phyloP scores from a whole-genome alignment of 306 rosid genomes.

The Phaseolus lunatus region DNA sequence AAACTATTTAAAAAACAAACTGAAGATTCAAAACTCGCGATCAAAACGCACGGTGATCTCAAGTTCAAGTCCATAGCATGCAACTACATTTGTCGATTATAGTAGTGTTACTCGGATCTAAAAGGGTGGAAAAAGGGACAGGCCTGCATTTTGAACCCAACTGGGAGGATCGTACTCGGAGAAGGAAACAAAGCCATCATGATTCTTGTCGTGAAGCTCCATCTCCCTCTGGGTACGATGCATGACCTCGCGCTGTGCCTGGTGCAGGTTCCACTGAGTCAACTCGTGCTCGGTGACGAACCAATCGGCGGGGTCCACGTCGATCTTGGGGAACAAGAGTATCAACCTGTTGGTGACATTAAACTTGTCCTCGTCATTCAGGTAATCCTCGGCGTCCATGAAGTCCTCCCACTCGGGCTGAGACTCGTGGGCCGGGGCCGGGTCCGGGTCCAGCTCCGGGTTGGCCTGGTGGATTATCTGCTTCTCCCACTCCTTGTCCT shows the following conservation, averaged over 20 bases:
- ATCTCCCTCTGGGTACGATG: slow-evolving; percentile 82
- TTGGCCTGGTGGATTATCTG: slow-evolving; percentile 66
- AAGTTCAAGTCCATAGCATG: not conserved
- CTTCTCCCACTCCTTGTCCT: slow-evolving; percentile 89
- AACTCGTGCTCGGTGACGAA: slow-evolving; percentile 68
- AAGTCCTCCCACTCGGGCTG: slow-evolving; percentile 95
- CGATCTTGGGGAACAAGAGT: slow-evolving; percentile 81
- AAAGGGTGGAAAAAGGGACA: slow-evolving; percentile 36
- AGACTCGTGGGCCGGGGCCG: slow-evolving; percentile 78
- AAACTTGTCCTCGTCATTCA: slow-evolving; percentile 87
- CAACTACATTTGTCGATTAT: not conserved
- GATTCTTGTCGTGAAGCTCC: slow-evolving; percentile 90
- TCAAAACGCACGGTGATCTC: not conserved
- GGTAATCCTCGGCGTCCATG: slow-evolving; percentile 85
- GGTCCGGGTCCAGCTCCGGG: slow-evolving; percentile 46
- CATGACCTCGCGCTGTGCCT: slow-evolving; percentile 70
- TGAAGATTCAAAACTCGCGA: too few relatives aligned
- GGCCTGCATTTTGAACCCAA: slow-evolving; percentile 80
- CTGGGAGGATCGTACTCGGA: slow-evolving; percentile 92
- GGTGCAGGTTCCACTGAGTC: slow-evolving; percentile 83
- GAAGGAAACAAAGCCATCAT: slow-evolving; percentile 75
- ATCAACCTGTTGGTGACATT: slow-evolving; percentile 71
- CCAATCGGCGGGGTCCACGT: slow-evolving; percentile 70
- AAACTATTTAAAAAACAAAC: not conserved
- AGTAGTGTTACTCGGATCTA: not conserved